A percentile compares a stretch with the other conserved stretches of the same genome.
Evolutionary conservation across 441 rosid species (phyloP).

Genomic region (Pelargonium citronellum): DNA sequence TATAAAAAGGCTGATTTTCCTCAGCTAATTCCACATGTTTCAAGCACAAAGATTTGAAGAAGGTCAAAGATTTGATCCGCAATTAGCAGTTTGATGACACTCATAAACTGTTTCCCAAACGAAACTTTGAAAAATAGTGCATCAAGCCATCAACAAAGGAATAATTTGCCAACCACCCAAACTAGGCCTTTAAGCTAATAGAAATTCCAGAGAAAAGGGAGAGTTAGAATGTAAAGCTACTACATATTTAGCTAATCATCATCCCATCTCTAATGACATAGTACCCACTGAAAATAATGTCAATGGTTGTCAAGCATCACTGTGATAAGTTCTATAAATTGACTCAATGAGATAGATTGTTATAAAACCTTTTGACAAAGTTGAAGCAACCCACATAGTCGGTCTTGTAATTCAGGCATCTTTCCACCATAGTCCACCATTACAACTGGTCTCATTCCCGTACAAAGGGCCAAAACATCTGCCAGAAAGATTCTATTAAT

Average conservation of each 20-base stretch:
- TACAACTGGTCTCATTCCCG: conserved; percentile 78
- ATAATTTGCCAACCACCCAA: neutral
- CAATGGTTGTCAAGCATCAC: neutral
- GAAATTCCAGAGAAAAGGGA: neutral
- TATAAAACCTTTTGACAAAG: conserved; percentile 52
- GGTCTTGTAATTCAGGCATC: conserved; percentile 77
- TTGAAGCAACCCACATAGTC: conserved; percentile 52
- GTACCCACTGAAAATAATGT: neutral
- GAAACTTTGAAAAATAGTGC: neutral
- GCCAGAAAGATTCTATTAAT: conserved; percentile 21
- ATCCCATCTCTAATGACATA: neutral
- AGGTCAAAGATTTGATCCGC: too few relatives aligned
- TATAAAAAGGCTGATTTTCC: too few relatives aligned
- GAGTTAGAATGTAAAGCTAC: neutral
- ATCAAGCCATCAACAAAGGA: neutral
- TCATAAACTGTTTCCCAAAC: too few relatives aligned
- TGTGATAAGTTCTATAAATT: neutral
- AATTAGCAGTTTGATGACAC: too few relatives aligned
- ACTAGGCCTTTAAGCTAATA: neutral
- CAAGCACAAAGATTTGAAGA: too few relatives aligned
- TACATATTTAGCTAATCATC: neutral
- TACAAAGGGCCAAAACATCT: conserved; percentile 74
- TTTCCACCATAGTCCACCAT: conserved; percentile 96
- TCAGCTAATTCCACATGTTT: too few relatives aligned
- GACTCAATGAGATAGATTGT: neutral